These are phyloP conservation scores for Sphaceloma murrayae DNA, from an alignment of 2,329 filamentous ascomycete species.

Conservation along the genomic window DNA sequence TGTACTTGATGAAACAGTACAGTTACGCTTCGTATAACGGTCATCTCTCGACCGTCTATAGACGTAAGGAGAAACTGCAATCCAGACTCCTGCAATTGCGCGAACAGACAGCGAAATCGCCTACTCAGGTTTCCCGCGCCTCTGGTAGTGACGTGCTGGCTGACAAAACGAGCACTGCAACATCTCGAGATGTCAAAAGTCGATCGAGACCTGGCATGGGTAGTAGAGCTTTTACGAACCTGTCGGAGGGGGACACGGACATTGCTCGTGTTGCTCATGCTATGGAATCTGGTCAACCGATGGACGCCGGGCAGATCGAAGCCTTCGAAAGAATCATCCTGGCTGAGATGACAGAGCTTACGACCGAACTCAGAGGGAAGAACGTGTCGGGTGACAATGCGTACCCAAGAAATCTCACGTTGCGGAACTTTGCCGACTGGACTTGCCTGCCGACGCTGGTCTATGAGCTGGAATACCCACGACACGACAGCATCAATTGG, in stretches of 20 bases:
- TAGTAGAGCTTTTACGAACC: slow-evolving; percentile 35
- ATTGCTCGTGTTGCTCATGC: slow-evolving; percentile 52
- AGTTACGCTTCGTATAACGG: slow-evolving; percentile 73
- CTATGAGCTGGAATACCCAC: slow-evolving; percentile 70
- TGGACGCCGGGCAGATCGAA: slow-evolving; percentile 53
- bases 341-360: slow-evolving; percentile 59
- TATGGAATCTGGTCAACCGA: slow-evolving; percentile 50
- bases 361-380: slow-evolving; percentile 57
- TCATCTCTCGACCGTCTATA: slow-evolving; percentile 50
- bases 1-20: slow-evolving; percentile 78
- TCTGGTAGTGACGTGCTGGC: no score
- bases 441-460: slow-evolving; percentile 66
- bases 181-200: no score
- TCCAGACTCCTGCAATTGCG: slow-evolving; percentile 50
- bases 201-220: slow-evolving; percentile 31
- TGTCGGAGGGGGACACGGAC: slow-evolving; percentile 43
- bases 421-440: slow-evolving; percentile 55
- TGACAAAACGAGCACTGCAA: no score
- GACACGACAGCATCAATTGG: slow-evolving; percentile 62
- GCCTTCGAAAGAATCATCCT: slow-evolving; percentile 57
- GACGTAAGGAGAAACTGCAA: slow-evolving; percentile 37
- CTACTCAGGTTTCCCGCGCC: no score
- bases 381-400: slow-evolving; percentile 39
- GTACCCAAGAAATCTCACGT: slow-evolving; percentile 62
- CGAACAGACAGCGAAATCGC: slow-evolving; percentile 35